phyloP scores from a whole-genome alignment of 352 stramenopile genomes.

The Pythium chondricola region DNA sequence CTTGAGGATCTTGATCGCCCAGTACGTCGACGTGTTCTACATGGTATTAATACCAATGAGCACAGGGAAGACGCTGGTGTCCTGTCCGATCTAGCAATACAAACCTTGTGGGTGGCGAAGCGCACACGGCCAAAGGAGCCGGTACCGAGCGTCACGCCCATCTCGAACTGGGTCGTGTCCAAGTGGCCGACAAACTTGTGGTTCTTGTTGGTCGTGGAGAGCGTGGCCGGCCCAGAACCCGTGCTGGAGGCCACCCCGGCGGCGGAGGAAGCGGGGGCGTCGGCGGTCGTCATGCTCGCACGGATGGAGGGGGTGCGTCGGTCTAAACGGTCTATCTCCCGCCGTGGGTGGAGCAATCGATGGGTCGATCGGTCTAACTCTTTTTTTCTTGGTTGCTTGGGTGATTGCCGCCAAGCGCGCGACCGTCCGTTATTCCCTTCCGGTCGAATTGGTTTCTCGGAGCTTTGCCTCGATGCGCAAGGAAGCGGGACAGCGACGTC shows the following conservation, averaged over 20 bases:
- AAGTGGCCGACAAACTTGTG: constrained; percentile 36
- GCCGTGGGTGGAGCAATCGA: neutral
- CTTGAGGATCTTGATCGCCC: constrained; percentile 98
- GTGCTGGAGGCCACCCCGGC: constrained; percentile 8
- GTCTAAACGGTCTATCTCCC: constrained; percentile 1
- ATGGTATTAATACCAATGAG: too few relatives aligned
- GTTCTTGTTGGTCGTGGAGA: constrained; percentile 25
- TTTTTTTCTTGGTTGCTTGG: neutral
- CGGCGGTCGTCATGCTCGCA: constrained; percentile 10
- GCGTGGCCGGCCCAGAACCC: constrained; percentile 16
- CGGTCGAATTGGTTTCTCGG: constrained; percentile 27
- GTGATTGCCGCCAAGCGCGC: neutral
- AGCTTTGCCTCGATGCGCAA: neutral
- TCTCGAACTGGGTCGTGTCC: constrained; percentile 89
- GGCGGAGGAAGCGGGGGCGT: neutral
- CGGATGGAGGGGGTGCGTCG: neutral
- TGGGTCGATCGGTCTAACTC: constrained; percentile 1
- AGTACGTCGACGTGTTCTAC: constrained; percentile 86
- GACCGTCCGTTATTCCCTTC: constrained; percentile 17
- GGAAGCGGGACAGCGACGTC: neutral
- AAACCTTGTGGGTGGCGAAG: constrained; percentile 93
- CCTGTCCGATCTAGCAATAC: too few relatives aligned
- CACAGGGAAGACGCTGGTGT: too few relatives aligned
- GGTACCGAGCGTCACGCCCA: constrained; percentile 95
- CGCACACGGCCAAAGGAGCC: constrained; percentile 96